Conservation (phyloP, 73 alveolate species). For the Blepharisma japonicum region DNA sequence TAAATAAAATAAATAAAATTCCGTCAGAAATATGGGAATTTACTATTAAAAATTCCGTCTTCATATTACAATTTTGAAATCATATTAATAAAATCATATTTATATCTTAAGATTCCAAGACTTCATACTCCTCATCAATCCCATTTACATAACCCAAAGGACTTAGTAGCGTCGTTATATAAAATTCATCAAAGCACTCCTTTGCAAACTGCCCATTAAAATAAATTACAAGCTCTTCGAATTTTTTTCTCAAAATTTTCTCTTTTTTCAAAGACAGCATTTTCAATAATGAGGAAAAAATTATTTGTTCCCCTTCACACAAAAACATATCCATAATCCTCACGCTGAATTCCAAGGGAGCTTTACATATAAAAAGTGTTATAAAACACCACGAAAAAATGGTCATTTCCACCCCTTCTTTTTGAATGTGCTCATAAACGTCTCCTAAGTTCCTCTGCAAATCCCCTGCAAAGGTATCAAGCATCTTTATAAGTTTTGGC, state of each 20-base stretch:
- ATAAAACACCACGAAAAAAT: neutral
- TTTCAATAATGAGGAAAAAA: neutral
- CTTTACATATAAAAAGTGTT: neutral
- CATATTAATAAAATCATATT: no score
- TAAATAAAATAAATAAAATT: no score
- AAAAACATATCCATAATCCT: neutral
- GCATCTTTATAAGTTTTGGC: neutral
- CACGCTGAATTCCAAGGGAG: neutral
- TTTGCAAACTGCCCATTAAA: neutral
- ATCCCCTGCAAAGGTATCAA: neutral
- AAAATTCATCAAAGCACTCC: neutral
- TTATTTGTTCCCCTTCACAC: neutral
- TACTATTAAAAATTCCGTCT: no score
- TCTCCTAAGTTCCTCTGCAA: neutral
- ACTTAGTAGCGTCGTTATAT: neutral
- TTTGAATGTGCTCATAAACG: neutral
- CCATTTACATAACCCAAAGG: neutral
- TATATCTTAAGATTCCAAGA: no score
- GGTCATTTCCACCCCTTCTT: neutral
- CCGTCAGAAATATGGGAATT: no score
- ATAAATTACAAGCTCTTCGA: neutral
- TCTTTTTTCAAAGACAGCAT: neutral
- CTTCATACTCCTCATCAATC: no score
- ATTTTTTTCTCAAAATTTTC: neutral
- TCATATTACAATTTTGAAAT: no score